Evolutionary conservation across 1,139 yeast genomes (phyloP).

Genomic region (Hansenula sp.): DNA sequence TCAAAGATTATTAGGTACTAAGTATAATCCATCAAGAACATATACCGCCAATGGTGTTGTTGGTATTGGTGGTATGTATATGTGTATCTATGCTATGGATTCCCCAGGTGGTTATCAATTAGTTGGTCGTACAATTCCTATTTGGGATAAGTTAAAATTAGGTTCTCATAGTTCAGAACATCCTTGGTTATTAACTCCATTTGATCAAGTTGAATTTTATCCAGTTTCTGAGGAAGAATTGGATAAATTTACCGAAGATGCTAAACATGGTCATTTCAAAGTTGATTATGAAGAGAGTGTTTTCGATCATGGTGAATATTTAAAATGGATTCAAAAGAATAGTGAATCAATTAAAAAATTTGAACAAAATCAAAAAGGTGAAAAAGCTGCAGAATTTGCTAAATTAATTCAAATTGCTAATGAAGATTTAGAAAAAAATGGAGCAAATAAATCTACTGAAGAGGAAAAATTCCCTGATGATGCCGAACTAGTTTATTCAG

Average conservation of each 20-base stretch:
- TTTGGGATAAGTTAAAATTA: constrained; percentile 90
- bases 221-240: constrained; percentile 85
- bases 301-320: constrained; percentile 78
- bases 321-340: constrained; percentile 74
- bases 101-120: constrained; percentile 98
- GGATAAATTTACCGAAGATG: constrained; percentile 66
- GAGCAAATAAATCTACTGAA: constrained; percentile 37
- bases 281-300: constrained; percentile 73
- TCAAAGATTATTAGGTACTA: constrained; percentile 86
- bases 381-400: constrained; percentile 80
- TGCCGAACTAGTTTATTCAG: constrained; percentile 85
- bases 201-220: constrained; percentile 91
- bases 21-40: constrained; percentile 95
- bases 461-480: constrained; percentile 62
- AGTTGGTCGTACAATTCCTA: constrained; percentile 94
- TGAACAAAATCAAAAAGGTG: constrained; percentile 67
- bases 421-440: constrained; percentile 57
- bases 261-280: constrained; percentile 74
- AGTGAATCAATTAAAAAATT: constrained; percentile 68
- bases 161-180: constrained; percentile 60
- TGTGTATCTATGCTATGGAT: constrained; percentile 98
- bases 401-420: constrained; percentile 79
- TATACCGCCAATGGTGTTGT: constrained; percentile 96
- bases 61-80: constrained; percentile 97
- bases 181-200: constrained; percentile 90